Evolutionary conservation across 345 rosid genomes (phyloP).

Genomic region (Pugionium cornutum): DNA sequence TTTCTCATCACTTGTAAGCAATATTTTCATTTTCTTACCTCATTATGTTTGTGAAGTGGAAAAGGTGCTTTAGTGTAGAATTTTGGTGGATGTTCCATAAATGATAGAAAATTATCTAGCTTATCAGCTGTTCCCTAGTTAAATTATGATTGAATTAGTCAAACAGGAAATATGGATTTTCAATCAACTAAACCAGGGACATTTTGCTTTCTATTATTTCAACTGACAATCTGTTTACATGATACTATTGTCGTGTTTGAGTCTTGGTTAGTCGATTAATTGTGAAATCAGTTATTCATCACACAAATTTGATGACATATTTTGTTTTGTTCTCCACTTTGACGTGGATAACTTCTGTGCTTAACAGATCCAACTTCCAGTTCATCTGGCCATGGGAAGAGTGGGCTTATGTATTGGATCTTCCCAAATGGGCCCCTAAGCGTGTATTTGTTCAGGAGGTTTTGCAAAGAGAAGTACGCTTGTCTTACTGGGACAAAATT

Average conservation of each 20-base stretch:
- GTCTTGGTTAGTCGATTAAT: slow-evolving; percentile 7
- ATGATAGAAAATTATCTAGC: slow-evolving; percentile 4
- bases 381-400: slow-evolving; percentile 99
- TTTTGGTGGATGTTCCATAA: slow-evolving; percentile 11
- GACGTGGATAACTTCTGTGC: slow-evolving; percentile 24
- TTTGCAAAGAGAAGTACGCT: slow-evolving; percentile 93
- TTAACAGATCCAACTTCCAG: slow-evolving; percentile 88
- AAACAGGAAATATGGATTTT: slow-evolving; percentile 12
- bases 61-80: background rate
- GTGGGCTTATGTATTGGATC: slow-evolving; percentile 94
- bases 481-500: slow-evolving; percentile 97
- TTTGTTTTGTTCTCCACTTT: background rate
- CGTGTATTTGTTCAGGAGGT: slow-evolving; percentile 98
- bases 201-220: slow-evolving; percentile 7
- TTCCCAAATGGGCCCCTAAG: slow-evolving; percentile 98
- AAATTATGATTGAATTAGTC: slow-evolving; percentile 9
- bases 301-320: slow-evolving; percentile 14
- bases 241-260: background rate
- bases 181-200: background rate
- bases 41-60: background rate
- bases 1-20: slow-evolving; percentile 97
- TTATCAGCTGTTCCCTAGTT: slow-evolving; percentile 3
- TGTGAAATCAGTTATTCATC: slow-evolving; percentile 15
- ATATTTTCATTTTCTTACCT: slow-evolving; percentile 3
- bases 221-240: background rate